phyloP scores from a whole-genome alignment of 352 stramenopile species.

The Phytophthora constricta region DNA sequence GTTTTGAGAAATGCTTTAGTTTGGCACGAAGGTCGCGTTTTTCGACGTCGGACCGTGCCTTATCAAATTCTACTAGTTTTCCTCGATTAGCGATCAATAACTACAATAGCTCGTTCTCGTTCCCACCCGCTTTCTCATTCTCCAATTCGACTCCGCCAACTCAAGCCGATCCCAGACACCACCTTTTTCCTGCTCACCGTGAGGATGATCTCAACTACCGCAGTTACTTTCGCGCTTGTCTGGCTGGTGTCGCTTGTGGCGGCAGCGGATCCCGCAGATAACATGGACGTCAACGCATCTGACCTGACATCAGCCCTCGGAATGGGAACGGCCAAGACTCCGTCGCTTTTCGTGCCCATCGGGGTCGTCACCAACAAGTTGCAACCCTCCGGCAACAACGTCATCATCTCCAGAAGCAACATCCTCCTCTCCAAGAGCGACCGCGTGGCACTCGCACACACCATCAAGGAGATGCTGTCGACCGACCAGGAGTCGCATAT shows the following conservation, averaged over 20 bases:
- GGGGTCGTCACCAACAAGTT: slow-evolving; percentile 19
- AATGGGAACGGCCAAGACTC: background rate
- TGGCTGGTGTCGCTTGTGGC: slow-evolving; percentile 16
- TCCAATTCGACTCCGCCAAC: slow-evolving; percentile 32
- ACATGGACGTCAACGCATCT: slow-evolving; percentile 13
- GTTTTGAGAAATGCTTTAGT: too few species aligned
- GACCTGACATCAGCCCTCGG: too few species aligned
- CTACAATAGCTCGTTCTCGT: too few species aligned
- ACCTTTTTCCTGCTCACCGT: background rate
- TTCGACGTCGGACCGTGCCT: too few species aligned
- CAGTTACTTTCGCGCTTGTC: slow-evolving; percentile 3
- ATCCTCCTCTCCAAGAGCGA: slow-evolving; percentile 9
- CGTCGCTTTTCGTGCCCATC: background rate
- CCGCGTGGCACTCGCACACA: slow-evolving; percentile 21
- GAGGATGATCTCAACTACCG: slow-evolving; percentile 17
- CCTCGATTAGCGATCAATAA: too few species aligned
- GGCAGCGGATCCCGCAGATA: slow-evolving; percentile 8
- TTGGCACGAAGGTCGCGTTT: too few species aligned
- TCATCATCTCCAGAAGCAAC: slow-evolving; percentile 22
- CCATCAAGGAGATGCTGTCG: slow-evolving; percentile 20
- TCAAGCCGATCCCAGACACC: slow-evolving; percentile 6
- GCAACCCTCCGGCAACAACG: slow-evolving; percentile 24
- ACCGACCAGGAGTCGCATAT: slow-evolving; percentile 5
- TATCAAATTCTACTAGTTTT: too few species aligned
- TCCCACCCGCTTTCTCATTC: too few species aligned